These are phyloP conservation scores for Aspergillus incahuasiensis DNA, from an alignment of 495 filamentous ascomycete species.

Conservation along the genomic window DNA sequence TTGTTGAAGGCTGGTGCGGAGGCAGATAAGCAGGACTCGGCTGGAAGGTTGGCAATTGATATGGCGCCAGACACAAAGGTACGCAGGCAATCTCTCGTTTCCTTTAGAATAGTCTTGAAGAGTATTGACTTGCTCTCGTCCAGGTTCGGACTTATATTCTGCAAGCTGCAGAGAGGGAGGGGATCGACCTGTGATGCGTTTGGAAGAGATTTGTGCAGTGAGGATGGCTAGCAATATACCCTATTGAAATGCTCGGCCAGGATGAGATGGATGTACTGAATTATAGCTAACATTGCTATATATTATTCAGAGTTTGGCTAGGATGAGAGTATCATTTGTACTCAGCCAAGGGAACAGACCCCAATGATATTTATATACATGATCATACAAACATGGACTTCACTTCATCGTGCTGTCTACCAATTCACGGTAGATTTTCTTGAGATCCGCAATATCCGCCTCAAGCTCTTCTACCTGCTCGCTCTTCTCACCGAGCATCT, in stretches of 20 bases:
- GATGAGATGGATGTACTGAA: neutral
- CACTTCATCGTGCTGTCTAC: slow-evolving; percentile 77
- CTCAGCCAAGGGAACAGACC: neutral
- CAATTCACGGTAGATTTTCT: slow-evolving; percentile 90
- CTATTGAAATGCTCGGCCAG: neutral
- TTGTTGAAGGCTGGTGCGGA: slow-evolving; percentile 83
- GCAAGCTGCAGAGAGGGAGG: slow-evolving; percentile 76
- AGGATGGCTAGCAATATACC: no score
- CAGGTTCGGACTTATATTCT: slow-evolving; percentile 75
- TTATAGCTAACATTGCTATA: neutral
- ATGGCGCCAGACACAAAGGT: slow-evolving; percentile 80
- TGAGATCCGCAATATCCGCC: slow-evolving; percentile 86
- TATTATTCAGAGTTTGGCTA: neutral
- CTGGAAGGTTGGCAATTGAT: slow-evolving; percentile 71
- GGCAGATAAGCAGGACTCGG: slow-evolving; percentile 67
- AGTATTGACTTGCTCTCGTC: neutral
- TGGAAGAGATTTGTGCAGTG: no score
- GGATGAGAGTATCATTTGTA: neutral
- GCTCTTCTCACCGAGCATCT: slow-evolving; percentile 96
- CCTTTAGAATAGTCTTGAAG: neutral
- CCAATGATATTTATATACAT: slow-evolving; percentile 13
- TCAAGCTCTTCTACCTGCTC: slow-evolving; percentile 87
- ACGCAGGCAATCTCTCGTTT: neutral
- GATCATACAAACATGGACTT: slow-evolving; percentile 1
- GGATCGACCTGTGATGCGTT: slow-evolving; percentile 57